phyloP scores from a whole-genome alignment of 2,329 filamentous ascomycete species.

The Aureobasidium pullulans region DNA sequence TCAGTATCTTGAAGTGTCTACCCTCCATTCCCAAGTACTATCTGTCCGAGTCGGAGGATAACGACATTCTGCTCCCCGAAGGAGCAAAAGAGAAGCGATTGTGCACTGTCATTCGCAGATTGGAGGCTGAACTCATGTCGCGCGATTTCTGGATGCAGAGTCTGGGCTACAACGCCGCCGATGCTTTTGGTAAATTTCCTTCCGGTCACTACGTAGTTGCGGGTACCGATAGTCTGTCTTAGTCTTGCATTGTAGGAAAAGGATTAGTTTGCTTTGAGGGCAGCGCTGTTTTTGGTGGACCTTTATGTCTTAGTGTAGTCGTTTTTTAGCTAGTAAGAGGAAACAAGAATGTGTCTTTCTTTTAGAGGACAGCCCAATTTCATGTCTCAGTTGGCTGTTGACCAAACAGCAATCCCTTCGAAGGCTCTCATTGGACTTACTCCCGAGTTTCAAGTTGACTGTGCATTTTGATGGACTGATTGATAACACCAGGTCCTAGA shows the following conservation, averaged over 20 bases:
- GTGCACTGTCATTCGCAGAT: background rate
- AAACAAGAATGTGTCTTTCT: too few relatives aligned
- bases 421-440: too few relatives aligned
- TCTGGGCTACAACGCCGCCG: background rate
- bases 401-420: too few relatives aligned
- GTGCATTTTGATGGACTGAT: too few relatives aligned
- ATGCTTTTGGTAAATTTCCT: background rate
- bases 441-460: too few relatives aligned
- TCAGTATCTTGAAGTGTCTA: background rate
- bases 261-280: background rate
- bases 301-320: too few relatives aligned
- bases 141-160: constrained; percentile 9
- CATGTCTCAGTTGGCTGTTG: too few relatives aligned
- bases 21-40: background rate
- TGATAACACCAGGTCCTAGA: too few relatives aligned
- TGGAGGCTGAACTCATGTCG: background rate
- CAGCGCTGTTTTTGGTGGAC: too few relatives aligned
- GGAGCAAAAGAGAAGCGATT: background rate
- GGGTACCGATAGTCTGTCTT: too few relatives aligned
- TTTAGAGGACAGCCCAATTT: too few relatives aligned
- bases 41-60: background rate
- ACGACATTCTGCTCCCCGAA: background rate
- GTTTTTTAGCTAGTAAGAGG: too few relatives aligned
- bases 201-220: background rate
- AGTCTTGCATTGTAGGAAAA: background rate